phyloP scores from a whole-genome alignment of 805 yeast species.

The Candida nemodendra region DNA sequence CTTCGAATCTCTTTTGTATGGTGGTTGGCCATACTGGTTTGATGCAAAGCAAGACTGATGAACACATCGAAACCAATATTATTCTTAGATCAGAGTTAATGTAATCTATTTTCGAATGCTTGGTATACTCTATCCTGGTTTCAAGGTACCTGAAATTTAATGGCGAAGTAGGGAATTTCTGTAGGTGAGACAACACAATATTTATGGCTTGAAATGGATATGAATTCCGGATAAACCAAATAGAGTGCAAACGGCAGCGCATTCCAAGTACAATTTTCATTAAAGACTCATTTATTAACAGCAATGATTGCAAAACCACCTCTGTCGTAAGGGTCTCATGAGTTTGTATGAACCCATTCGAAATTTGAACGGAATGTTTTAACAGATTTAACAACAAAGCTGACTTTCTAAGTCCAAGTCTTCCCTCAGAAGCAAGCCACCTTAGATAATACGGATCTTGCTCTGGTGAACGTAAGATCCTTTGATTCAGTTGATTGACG shows the following conservation, averaged over 20 bases:
- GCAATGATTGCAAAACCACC: conserved; percentile 20
- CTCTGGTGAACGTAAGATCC: conserved; percentile 3
- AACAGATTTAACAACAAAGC: conserved; percentile 17
- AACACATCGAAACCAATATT: conserved; percentile 12
- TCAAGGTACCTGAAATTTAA: conserved; percentile 14
- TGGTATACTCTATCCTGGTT: conserved; percentile 13
- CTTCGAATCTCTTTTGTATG: conserved; percentile 15
- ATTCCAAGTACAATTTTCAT: conserved; percentile 18
- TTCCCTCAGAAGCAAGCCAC: conserved; percentile 20
- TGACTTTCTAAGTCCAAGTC: conserved; percentile 22
- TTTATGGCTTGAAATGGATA: conserved; percentile 27
- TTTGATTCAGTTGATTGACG: conserved; percentile 11
- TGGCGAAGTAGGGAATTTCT: conserved; percentile 9
- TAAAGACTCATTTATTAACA: conserved; percentile 24
- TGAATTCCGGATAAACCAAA: conserved; percentile 24
- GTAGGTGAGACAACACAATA: conserved; percentile 20
- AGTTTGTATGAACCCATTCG: conserved; percentile 7
- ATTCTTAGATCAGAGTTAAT: conserved; percentile 15
- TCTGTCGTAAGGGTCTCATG: too few species aligned
- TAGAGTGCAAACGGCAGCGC: conserved; percentile 5
- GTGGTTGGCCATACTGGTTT: conserved; percentile 17
- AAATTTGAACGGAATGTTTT: conserved; percentile 9
- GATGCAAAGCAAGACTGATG: conserved; percentile 8
- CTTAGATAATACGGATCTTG: conserved; percentile 4
- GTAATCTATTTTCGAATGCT: conserved; percentile 12